Conservation (phyloP, 495 filamentous ascomycete species). For the Annulohypoxylon bovei region DNA sequence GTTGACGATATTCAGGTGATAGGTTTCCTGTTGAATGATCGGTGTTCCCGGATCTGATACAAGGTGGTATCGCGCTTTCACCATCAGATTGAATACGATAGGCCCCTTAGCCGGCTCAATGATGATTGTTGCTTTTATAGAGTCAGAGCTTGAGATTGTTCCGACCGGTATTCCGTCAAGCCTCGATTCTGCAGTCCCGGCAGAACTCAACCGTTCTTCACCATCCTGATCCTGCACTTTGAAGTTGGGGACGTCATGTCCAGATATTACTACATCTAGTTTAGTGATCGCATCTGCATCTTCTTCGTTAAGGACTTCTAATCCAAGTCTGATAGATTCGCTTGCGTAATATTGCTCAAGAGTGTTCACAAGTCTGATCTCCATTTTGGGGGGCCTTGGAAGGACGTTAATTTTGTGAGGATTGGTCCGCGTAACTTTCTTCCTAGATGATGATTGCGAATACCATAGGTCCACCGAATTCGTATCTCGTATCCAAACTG, state of each 20-base stretch:
- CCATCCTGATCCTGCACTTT: conserved; percentile 54
- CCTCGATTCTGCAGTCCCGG: conserved; percentile 47
- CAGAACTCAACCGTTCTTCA: conserved; percentile 40
- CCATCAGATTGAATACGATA: conserved; percentile 72
- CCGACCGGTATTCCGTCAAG: conserved; percentile 50
- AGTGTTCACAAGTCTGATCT: conserved; percentile 69
- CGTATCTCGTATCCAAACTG: conserved; percentile 62
- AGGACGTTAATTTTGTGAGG: conserved; percentile 71
- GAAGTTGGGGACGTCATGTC: conserved; percentile 63
- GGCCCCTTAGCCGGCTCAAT: conserved; percentile 63
- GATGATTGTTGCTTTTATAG: conserved; percentile 51
- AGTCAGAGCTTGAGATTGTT: conserved; percentile 61
- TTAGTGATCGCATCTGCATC: conserved; percentile 77
- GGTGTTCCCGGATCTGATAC: conserved; percentile 84
- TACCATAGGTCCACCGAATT: conserved; percentile 64
- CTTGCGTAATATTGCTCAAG: conserved; percentile 82
- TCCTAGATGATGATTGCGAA: conserved; percentile 57
- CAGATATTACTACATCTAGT: conserved; percentile 73
- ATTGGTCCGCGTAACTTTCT: conserved; percentile 58
- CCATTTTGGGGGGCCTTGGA: conserved; percentile 92
- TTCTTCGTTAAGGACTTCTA: conserved; percentile 84
- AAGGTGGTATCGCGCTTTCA: conserved; percentile 80
- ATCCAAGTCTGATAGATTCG: conserved; percentile 72
- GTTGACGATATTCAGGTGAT: conserved; percentile 74
- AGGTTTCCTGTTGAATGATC: conserved; percentile 73